Percentiles rank a stretch among this genome's conserved stretches.
Conservation (phyloP, 306 rosid genomes). For the Comarum palustre region DNA sequence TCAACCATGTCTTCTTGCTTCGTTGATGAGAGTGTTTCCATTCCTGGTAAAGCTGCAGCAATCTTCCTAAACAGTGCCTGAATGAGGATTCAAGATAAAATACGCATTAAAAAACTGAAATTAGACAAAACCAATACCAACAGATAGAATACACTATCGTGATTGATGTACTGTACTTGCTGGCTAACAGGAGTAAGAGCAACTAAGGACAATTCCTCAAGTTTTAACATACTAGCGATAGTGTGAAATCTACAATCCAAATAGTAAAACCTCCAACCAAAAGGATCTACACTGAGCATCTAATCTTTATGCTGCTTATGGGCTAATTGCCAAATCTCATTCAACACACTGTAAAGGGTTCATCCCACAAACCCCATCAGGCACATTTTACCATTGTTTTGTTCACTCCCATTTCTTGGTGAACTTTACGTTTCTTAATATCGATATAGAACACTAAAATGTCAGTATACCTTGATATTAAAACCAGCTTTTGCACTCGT, state of each 20-base stretch:
- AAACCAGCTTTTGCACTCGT: slow-evolving; percentile 93
- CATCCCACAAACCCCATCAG: neutral
- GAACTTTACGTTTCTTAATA: neutral
- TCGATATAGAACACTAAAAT: neutral
- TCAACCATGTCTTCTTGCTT: slow-evolving; percentile 96
- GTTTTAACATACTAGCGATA: neutral
- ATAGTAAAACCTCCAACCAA: neutral
- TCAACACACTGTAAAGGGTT: neutral
- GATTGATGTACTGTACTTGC: neutral
- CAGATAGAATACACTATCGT: neutral
- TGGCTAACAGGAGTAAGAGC: neutral
- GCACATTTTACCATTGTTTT: neutral
- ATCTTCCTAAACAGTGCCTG: slow-evolving; percentile 83
- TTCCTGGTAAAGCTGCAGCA: slow-evolving; percentile 86
- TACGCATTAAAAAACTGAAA: neutral
- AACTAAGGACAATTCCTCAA: neutral
- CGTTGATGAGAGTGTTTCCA: slow-evolving; percentile 80
- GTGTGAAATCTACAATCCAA: neutral
- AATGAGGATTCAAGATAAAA: neutral
- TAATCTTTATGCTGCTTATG: neutral
- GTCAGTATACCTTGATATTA: slow-evolving; percentile 62
- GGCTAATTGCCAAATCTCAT: neutral
- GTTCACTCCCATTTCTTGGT: too few species aligned
- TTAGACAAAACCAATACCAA: neutral
- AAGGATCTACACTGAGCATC: neutral